A percentile compares a stretch with the other conserved stretches of the same genome.
Evolutionary conservation across 768 basidiomycete genomes (phyloP).

Genomic region (Suillus subluteus): DNA sequence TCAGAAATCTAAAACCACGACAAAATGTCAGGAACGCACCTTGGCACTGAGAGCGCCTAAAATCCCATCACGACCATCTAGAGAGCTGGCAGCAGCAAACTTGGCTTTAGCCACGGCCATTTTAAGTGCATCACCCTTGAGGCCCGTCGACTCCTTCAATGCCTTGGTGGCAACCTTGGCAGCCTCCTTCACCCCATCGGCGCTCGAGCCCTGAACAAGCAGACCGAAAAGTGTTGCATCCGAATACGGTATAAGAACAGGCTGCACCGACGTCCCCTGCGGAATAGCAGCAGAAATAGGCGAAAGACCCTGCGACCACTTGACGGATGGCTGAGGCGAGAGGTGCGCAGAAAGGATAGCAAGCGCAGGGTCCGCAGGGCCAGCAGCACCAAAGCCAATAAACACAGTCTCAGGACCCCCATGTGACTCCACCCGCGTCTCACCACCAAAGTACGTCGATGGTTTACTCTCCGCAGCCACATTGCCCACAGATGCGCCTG

Average conservation of each 20-base stretch:
- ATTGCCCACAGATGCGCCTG: constrained; percentile 34
- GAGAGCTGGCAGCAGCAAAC: constrained; percentile 71
- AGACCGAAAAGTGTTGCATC: constrained; percentile 90
- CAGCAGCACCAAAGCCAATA: constrained; percentile 83
- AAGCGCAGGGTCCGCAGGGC: constrained; percentile 67
- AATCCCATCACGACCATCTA: constrained; percentile 74
- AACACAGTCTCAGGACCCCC: constrained; percentile 76
- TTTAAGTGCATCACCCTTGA: constrained; percentile 74
- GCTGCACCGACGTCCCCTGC: constrained; percentile 63
- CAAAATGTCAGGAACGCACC: constrained; percentile 42
- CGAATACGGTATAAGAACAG: constrained; percentile 86
- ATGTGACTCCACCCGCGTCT: constrained; percentile 71
- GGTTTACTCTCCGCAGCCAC: constrained; percentile 33
- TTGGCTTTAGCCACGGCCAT: constrained; percentile 87
- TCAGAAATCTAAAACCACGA: not conserved
- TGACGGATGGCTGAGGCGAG: constrained; percentile 78
- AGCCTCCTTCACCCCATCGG: constrained; percentile 66
- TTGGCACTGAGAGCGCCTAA: constrained; percentile 63
- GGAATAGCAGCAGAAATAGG: constrained; percentile 66
- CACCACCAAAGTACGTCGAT: constrained; percentile 79
- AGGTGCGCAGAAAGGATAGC: constrained; percentile 81
- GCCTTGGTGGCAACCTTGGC: constrained; percentile 70
- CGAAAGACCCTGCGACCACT: constrained; percentile 82
- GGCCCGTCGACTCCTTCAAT: constrained; percentile 52
- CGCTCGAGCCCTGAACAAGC: constrained; percentile 70